These are phyloP conservation scores for Athelia sp. DNA, from an alignment of 1,284 basidiomycete genomes.

Conservation along the genomic window DNA sequence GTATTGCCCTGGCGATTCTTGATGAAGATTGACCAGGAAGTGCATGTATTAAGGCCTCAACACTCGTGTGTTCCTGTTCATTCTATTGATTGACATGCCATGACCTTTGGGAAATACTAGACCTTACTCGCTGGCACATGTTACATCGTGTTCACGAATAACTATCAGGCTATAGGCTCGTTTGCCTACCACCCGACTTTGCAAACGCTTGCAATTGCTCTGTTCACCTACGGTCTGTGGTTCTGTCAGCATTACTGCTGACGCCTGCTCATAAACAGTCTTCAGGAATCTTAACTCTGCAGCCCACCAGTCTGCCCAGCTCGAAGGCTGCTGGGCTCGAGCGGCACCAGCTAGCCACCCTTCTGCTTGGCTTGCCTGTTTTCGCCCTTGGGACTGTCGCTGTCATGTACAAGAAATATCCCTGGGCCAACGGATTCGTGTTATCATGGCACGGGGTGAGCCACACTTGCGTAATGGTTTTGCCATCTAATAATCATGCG, in stretches of 20 bases:
- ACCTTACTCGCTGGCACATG: slow-evolving; percentile 40
- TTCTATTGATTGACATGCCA: slow-evolving; percentile 4
- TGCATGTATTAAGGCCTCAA: background rate
- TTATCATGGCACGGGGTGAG: slow-evolving; percentile 63
- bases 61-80: slow-evolving; percentile 8
- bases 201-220: slow-evolving; percentile 48
- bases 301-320: slow-evolving; percentile 62
- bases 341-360: slow-evolving; percentile 58
- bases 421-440: slow-evolving; percentile 46
- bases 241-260: background rate
- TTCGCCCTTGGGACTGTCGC: slow-evolving; percentile 50
- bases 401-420: slow-evolving; percentile 51
- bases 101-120: slow-evolving; percentile 38
- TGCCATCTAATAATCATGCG: slow-evolving; percentile 2
- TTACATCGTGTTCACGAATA: slow-evolving; percentile 37
- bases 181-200: slow-evolving; percentile 63
- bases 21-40: background rate
- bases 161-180: slow-evolving; percentile 46
- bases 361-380: slow-evolving; percentile 46
- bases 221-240: slow-evolving; percentile 54
- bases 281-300: slow-evolving; percentile 65
- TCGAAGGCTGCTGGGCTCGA: slow-evolving; percentile 61
- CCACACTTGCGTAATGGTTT: slow-evolving; percentile 5
- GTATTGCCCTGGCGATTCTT: no score
- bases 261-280: background rate